Base-by-base conservation (phyloP, 495 filamentous ascomycete species). In the Neurospora sp. region DNA sequence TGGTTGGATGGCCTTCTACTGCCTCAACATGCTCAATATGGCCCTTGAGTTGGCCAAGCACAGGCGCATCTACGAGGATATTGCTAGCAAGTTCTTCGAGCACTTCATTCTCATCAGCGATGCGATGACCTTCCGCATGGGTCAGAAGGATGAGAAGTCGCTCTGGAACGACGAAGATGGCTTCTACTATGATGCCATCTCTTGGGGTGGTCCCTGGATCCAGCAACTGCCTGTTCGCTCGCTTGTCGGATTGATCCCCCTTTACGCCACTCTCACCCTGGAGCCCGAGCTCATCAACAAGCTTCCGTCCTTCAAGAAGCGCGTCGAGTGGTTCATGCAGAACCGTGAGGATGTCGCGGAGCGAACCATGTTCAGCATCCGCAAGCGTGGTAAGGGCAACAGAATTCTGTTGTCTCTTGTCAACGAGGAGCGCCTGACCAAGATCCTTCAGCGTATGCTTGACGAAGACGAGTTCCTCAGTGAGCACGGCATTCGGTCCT, bases 1-100 rank as follows among this genome's bases (percentile, higher is more conserved):
- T 7, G 95, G 95, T 70, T 98, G 95, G 95, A 98, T 98, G 95
- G 95, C 91, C 16, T 98, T 97, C 79, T 98, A 97, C 83, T 97
- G 90, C 75, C 84, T 98, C 71, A 91, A 88, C 83, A 98, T 98
- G 95, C 86, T 98, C 77, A 98, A 98, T 80, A 98, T 98, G 78
- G 91, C 94, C 11, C 86, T 98, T 27, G 95, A 97, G 82, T 85
- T 98, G 72, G 94, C 95, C 31, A 98, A 97, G 83, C 94, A 97
- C 80, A 90, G 95, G 14, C 90, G 95, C n/a, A 97, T 91, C 62
- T 98, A 98, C 79, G 95, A 98, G 85, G 95, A 98, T 76, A 97
- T 98, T 84, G 95, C 95, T 2, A 95, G 93, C 69, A 98, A 98
- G 80, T 98, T 98, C 86, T 98, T 98, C 78, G 95, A 98, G 82